Percentiles rank a stretch among this genome's conserved stretches.
phyloP scores from a whole-genome alignment of 345 rosid genomes.

The Dovyalis caffra region DNA sequence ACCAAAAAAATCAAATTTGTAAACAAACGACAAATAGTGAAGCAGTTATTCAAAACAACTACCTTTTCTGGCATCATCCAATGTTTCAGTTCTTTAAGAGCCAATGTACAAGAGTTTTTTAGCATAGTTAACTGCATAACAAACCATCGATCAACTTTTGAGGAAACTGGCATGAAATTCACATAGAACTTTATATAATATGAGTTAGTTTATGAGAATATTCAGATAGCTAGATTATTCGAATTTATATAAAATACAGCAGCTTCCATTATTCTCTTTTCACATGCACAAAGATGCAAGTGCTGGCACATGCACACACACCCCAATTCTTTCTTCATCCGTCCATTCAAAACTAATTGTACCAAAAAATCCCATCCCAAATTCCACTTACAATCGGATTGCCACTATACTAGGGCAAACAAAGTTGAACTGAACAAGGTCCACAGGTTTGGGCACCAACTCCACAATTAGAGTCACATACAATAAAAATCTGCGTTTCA shows the following conservation, averaged over 20 bases:
- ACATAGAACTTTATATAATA: neutral
- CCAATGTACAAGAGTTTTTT: slow-evolving; percentile 54
- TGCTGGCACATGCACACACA: neutral
- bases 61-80: slow-evolving; percentile 93
- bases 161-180: neutral
- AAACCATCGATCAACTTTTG: slow-evolving; percentile 6
- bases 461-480: neutral
- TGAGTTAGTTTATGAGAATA: neutral
- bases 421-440: neutral
- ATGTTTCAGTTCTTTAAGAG: slow-evolving; percentile 60
- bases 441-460: neutral
- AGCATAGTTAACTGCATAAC: slow-evolving; percentile 58
- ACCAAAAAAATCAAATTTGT: slow-evolving; percentile 4
- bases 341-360: neutral
- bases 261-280: neutral
- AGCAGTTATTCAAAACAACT: neutral
- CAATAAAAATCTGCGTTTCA: neutral
- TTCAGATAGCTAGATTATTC: neutral
- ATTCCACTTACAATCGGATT: neutral
- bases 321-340: neutral
- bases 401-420: neutral
- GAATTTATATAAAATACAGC: neutral
- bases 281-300: neutral
- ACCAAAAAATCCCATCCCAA: neutral
- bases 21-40: neutral